Evolutionary conservation across 2,329 filamentous ascomycete genomes (phyloP).

Genomic region (Ascochyta clinopodiicola): DNA sequence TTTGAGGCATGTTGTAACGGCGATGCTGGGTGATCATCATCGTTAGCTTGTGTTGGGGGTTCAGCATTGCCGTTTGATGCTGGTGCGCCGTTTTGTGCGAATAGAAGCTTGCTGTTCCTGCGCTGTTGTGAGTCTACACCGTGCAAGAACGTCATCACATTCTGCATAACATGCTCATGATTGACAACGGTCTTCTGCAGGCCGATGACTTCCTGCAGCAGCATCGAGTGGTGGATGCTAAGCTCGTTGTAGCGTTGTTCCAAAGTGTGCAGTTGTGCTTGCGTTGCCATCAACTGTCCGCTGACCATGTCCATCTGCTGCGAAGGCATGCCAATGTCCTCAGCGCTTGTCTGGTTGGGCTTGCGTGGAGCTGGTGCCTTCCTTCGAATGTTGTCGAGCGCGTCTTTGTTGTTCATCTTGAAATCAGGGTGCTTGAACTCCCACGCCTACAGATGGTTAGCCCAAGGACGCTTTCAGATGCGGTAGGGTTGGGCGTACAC

Average conservation of each 20-base stretch:
- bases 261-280: slow-evolving; percentile 88
- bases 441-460: slow-evolving; percentile 68
- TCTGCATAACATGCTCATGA: slow-evolving; percentile 74
- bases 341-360: slow-evolving; percentile 55
- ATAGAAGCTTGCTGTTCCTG: slow-evolving; percentile 63
- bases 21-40: slow-evolving; percentile 70
- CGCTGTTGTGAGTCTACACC: slow-evolving; percentile 69
- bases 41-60: slow-evolving; percentile 53
- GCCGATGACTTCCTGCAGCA: slow-evolving; percentile 68
- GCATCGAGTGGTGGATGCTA: slow-evolving; percentile 68
- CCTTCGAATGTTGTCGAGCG: slow-evolving; percentile 91
- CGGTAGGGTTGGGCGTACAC: slow-evolving; percentile 57
- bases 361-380: slow-evolving; percentile 94
- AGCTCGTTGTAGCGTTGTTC: slow-evolving; percentile 86
- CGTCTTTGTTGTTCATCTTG: slow-evolving; percentile 93
- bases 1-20: slow-evolving; percentile 73
- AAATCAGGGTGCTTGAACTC: slow-evolving; percentile 99
- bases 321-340: slow-evolving; percentile 77
- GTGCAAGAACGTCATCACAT: slow-evolving; percentile 72
- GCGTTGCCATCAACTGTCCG: slow-evolving; percentile 85
- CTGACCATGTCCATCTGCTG: slow-evolving; percentile 91
- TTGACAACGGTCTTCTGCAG: slow-evolving; percentile 75
- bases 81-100: slow-evolving; percentile 38
- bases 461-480: background rate
- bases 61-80: slow-evolving; percentile 53